phyloP scores from a whole-genome alignment of 2,329 filamentous ascomycete genomes.

The Calonectria fujianensis region DNA sequence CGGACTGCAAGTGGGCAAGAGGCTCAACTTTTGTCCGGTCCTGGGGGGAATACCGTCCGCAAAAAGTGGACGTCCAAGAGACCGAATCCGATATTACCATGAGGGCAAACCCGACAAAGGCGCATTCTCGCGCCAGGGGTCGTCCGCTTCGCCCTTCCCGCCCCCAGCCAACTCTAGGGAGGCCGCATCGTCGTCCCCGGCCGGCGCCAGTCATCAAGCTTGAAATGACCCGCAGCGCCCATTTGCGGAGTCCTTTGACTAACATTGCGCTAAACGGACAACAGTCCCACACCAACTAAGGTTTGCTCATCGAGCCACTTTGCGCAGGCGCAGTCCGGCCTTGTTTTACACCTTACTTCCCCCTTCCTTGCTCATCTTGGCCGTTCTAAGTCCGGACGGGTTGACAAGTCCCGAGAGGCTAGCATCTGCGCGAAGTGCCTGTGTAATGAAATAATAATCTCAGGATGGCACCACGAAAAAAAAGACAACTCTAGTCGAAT shows the following conservation, averaged over 20 bases:
- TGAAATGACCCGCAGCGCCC: slow-evolving; percentile 26
- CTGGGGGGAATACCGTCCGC: neutral
- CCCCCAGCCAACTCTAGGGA: neutral
- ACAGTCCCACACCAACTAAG: slow-evolving; percentile 7
- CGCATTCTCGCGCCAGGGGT: slow-evolving; percentile 16
- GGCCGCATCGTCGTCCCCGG: slow-evolving; percentile 15
- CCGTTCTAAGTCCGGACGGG: slow-evolving; percentile 13
- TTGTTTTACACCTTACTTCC: slow-evolving; percentile 1
- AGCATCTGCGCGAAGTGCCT: neutral
- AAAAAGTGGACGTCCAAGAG: neutral
- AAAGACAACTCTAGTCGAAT: neutral
- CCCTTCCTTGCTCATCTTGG: slow-evolving; percentile 1
- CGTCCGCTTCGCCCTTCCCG: slow-evolving; percentile 19
- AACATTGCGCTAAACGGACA: slow-evolving; percentile 6
- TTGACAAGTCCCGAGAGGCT: slow-evolving; percentile 6
- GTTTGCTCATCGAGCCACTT: slow-evolving; percentile 21
- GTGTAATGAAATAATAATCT: neutral
- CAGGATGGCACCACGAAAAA: neutral
- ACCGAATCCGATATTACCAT: neutral
- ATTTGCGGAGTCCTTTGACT: slow-evolving; percentile 29
- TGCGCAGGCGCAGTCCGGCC: neutral
- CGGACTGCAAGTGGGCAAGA: neutral
- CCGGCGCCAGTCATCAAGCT: slow-evolving; percentile 11
- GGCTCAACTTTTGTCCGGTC: neutral
- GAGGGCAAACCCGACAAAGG: slow-evolving; percentile 9